Evolutionary conservation across 495 filamentous ascomycete genomes (phyloP), one percentile per base, ranked within the genome.

Genomic region (Penicillium arizonense): DNA sequence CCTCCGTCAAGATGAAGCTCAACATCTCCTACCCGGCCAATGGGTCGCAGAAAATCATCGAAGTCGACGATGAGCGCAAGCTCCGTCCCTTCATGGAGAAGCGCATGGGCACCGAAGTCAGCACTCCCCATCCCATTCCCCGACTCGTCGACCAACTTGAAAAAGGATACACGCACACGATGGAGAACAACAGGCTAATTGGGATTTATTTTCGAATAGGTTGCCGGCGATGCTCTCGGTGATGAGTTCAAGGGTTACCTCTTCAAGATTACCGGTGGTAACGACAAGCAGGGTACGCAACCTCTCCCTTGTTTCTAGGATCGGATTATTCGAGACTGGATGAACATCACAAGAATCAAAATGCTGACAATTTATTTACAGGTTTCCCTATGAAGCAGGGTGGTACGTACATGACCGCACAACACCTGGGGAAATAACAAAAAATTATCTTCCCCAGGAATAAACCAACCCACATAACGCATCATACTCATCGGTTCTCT

Each of bases 321-420:
- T 13, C 35, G 42, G 16, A 23, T 13, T 37, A 28, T 14, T 52
- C 21, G 24, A 49, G 16, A 20, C 14, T 43, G 45, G 43, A 39
- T 10, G 18, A 20, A 34, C 44, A 44, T 16, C 21, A 42, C 1
- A 20, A 40, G 56, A 57, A 47, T 34, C 28, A 32, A 26, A 46
- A 58, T 35, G 54, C 71, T 74, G 53, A 76, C 70, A 37, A 30
- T 24, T 32, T 23, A 50, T 47, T 13, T 52, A 38, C 44, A 76
- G 73, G 94, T 80, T 98, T 98, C 83, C 94, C 94, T 57, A 98
- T 98, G 94, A 97, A 97, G 88, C 94, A 98, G 86, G 94, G 94
- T 78, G 91, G 75, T 78, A 78, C 69, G 75, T 77, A 42, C 38
- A 50, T 14, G 33, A 32, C 48, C 38, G 33, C 48, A 50, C 48